Evolutionary conservation across 1,284 basidiomycete genomes (phyloP).

Genomic region (Hypsizygus ulmarius): DNA sequence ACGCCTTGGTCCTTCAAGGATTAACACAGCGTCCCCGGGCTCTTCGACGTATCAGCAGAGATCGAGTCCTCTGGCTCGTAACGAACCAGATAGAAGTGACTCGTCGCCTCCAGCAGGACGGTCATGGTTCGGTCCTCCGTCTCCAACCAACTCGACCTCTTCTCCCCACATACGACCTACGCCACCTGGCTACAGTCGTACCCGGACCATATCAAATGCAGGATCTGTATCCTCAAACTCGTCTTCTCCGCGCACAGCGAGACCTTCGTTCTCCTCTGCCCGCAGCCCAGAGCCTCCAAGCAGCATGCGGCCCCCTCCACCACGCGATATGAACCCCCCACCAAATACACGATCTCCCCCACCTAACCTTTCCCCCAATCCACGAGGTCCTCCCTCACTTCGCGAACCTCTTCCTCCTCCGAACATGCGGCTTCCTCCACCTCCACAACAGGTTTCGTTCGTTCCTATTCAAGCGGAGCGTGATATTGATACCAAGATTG

Average conservation of each 20-base stretch:
- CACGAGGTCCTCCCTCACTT: background rate
- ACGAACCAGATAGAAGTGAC: conserved; percentile 18
- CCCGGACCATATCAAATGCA: conserved; percentile 17
- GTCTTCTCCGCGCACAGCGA: conserved; percentile 5
- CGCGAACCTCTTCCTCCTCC: conserved; percentile 6
- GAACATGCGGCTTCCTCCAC: conserved; percentile 6
- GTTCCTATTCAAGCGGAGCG: conserved; percentile 21
- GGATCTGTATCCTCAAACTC: conserved; percentile 9
- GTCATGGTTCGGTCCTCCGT: conserved; percentile 12
- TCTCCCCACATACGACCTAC: conserved; percentile 22
- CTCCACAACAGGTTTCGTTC: conserved; percentile 12
- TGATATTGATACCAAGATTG: conserved; percentile 66
- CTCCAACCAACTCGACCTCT: conserved; percentile 12
- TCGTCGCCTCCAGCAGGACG: conserved; percentile 9
- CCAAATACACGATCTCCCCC: background rate
- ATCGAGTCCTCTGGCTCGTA: conserved; percentile 32
- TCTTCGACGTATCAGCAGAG: conserved; percentile 24
- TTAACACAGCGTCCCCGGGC: conserved; percentile 24
- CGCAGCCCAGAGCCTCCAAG: conserved; percentile 3
- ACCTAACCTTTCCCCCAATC: background rate
- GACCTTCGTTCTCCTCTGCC: conserved; percentile 11
- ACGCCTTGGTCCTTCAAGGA: conserved; percentile 22
- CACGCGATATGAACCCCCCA: background rate
- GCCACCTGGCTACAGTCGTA: conserved; percentile 13
- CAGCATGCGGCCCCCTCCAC: conserved; percentile 3